These are phyloP conservation scores for Laguncularia racemosa DNA, from an alignment of 345 rosid species.

Conservation along the genomic window DNA sequence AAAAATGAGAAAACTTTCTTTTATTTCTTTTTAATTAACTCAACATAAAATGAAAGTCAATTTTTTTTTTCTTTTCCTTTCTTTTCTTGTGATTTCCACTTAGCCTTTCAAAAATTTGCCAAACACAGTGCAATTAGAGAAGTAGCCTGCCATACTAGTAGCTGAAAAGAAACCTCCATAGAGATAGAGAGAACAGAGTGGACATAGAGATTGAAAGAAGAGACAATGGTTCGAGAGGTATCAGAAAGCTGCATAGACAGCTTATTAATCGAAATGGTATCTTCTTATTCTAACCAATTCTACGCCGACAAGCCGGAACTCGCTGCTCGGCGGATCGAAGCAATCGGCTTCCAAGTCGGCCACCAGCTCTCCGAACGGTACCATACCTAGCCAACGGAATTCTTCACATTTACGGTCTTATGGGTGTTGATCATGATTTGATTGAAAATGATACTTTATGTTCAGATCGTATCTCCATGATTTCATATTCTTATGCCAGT, in stretches of 20 bases:
- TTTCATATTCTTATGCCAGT: background rate
- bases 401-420: too few relatives aligned
- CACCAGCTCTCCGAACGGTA: conserved; percentile 99
- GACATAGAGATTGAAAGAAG: too few relatives aligned
- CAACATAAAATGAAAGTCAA: too few relatives aligned
- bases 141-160: too few relatives aligned
- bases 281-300: conserved; percentile 72
- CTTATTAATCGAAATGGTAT: conserved; percentile 81
- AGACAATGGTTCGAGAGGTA: conserved; percentile 75
- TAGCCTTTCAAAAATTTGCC: too few relatives aligned
- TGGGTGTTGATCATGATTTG: background rate
- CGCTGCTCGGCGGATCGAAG: conserved; percentile 98
- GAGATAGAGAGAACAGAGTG: conserved; percentile 5
- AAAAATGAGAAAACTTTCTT: too few relatives aligned
- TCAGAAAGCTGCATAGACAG: conserved; percentile 91
- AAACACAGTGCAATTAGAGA: too few relatives aligned
- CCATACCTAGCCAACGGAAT: background rate
- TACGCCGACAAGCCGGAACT: conserved; percentile 87
- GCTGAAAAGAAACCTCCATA: background rate
- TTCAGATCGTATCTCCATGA: background rate
- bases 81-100: too few relatives aligned
- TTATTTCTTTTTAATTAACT: too few relatives aligned
- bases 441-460: background rate
- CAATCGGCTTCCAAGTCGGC: conserved; percentile 98
- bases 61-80: too few relatives aligned